Evolutionary conservation across 129 eudicot genomes (phyloP).

Genomic region (Pulicaria dysenterica): DNA sequence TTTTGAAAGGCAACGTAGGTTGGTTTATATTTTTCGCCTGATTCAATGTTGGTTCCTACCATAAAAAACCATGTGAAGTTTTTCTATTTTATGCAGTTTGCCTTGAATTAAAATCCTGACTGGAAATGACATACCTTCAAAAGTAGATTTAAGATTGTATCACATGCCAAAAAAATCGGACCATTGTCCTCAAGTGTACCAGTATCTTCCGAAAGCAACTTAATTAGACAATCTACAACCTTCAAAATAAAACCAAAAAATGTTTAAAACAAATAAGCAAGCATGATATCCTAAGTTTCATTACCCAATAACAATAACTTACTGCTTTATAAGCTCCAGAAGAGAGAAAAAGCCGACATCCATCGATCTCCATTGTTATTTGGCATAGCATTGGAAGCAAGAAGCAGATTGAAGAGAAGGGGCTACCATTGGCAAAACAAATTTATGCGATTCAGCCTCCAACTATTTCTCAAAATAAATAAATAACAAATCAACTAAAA

Average conservation of each 20-base stretch:
- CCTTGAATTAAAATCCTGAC: neutral
- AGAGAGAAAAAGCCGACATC: conserved; percentile 59
- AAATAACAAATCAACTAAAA: neutral
- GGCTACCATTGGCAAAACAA: conserved; percentile 44
- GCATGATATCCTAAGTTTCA: neutral
- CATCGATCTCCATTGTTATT: conserved; percentile 70
- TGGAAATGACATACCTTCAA: conserved; percentile 53
- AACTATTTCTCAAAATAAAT: neutral
- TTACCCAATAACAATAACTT: conserved; percentile 30
- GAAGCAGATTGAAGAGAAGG: conserved; percentile 75
- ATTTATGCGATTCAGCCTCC: conserved; percentile 17
- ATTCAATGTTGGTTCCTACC: too few relatives aligned
- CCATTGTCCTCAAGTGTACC: conserved; percentile 47
- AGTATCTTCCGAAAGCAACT: conserved; percentile 48
- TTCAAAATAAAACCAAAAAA: conserved; percentile 35
- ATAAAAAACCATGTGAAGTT: too few relatives aligned
- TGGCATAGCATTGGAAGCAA: conserved; percentile 95
- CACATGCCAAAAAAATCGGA: conserved; percentile 84
- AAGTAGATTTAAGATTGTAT: conserved; percentile 77
- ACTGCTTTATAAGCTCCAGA: conserved; percentile 77
- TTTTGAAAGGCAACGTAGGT: too few relatives aligned
- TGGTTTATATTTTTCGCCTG: too few relatives aligned
- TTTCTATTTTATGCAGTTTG: too few relatives aligned
- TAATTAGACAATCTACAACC: conserved; percentile 67
- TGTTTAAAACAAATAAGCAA: neutral